Evolutionary conservation across 1,139 yeast genomes (phyloP).

Genomic region (Pichia sp.): DNA sequence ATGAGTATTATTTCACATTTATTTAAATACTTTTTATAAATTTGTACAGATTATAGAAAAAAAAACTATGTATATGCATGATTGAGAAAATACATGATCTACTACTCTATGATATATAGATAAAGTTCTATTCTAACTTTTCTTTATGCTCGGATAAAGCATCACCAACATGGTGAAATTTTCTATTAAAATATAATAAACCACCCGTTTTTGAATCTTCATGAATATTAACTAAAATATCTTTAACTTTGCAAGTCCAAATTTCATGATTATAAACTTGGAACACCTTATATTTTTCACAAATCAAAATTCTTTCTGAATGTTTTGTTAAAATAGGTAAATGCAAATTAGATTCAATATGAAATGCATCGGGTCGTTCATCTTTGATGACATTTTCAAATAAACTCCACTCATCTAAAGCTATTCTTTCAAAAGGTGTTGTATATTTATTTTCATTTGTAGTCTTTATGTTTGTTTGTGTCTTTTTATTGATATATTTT

Average conservation of each 20-base stretch:
- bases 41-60: not conserved
- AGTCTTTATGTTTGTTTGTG: not conserved
- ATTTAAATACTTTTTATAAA: not conserved
- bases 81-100: no score
- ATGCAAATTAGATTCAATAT: constrained; percentile 21
- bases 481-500: constrained; percentile 20
- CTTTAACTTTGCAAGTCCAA: constrained; percentile 70
- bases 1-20: not conserved
- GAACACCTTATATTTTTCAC: constrained; percentile 49
- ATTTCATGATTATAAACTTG: constrained; percentile 76
- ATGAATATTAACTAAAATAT: constrained; percentile 34
- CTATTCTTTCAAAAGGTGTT: constrained; percentile 39
- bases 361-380: constrained; percentile 11
- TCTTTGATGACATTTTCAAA: constrained; percentile 14
- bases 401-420: constrained; percentile 31
- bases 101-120: not conserved
- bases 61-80: not conserved
- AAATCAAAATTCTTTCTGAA: constrained; percentile 59
- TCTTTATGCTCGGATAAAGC: constrained; percentile 13
- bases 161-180: constrained; percentile 52
- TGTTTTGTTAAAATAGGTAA: constrained; percentile 52
- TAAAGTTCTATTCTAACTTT: not conserved
- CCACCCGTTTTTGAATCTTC: constrained; percentile 45
- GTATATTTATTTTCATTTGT: constrained; percentile 15
- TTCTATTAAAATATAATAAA: constrained; percentile 55